A percentile compares a stretch with the other conserved stretches of the same genome.
phyloP scores from a whole-genome alignment of 2,329 filamentous ascomycete species.

The Colletotrichum sp. region DNA sequence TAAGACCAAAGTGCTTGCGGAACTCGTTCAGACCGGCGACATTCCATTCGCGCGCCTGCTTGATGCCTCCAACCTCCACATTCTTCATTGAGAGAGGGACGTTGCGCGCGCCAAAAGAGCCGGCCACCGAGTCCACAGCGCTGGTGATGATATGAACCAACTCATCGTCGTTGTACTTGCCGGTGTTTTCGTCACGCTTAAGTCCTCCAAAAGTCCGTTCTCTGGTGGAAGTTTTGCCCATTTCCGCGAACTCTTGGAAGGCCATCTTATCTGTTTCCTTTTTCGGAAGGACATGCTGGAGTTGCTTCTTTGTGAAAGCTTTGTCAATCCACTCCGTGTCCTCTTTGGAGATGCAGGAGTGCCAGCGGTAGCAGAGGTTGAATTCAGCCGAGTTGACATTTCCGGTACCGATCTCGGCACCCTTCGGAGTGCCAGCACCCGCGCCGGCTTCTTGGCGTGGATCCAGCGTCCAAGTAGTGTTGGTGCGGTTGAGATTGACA shows the following conservation, averaged over 20 bases:
- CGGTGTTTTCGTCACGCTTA: conserved; percentile 68
- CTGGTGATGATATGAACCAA: conserved; percentile 72
- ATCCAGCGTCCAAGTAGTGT: conserved; percentile 74
- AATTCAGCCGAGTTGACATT: conserved; percentile 89
- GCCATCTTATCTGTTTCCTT: neutral
- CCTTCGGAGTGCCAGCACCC: conserved; percentile 55
- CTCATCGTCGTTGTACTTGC: conserved; percentile 77
- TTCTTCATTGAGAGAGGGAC: conserved; percentile 76
- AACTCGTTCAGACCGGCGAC: conserved; percentile 84
- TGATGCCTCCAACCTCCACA: conserved; percentile 81
- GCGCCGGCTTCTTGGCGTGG: conserved; percentile 73
- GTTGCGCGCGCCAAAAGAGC: conserved; percentile 75
- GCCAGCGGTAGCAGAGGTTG: conserved; percentile 88
- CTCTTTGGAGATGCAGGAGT: conserved; percentile 75
- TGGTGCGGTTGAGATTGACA: conserved; percentile 71
- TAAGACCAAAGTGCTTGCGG: conserved; percentile 80
- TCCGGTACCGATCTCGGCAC: conserved; percentile 74
- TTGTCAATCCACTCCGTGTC: conserved; percentile 84
- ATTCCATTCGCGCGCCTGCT: conserved; percentile 79
- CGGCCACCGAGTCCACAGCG: conserved; percentile 78
- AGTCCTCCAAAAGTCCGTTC: conserved; percentile 73
- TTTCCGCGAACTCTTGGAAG: conserved; percentile 51
- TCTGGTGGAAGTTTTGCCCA: conserved; percentile 58
- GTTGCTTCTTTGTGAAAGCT: conserved; percentile 66
- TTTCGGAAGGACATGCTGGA: conserved; percentile 36